Evolutionary conservation across 345 rosid species (phyloP), one percentile per base, ranked within the genome.

Genomic region (Raphanus sativus): DNA sequence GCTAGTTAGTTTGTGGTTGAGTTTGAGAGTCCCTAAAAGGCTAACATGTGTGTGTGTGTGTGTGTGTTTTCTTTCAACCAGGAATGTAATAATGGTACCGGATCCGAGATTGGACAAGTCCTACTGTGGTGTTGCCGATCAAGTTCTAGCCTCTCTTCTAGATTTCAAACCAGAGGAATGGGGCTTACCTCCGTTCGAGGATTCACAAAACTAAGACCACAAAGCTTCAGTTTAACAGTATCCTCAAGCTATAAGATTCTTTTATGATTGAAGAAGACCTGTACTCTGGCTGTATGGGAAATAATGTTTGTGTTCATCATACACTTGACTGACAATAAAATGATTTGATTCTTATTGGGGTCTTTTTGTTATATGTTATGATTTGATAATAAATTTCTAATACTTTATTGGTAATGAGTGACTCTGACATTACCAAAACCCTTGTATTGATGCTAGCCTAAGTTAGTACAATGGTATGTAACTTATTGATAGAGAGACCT

Each of bases 1-100:
- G 42, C 16, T 21, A 21, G 21, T 21, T 21, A 34, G n/a, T 15
- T 45, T 12, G 52, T 8, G 15, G 65, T 11, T 62, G 8, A 62
- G 29, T 16, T 77, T 67, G 33, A 9, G 55, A 30, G 16, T 6
- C 34, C 65, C 8, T 67, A 45, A 26, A 30, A 65, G 6, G 45
- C 65, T 75, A 65, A 66, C 12, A 2, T 24, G 10, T 24, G 52
- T 56, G 33, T 75, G 21, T 55, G 64, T 82, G 56, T 25, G 8
- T 59, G 75, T n/a, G n/a, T n/a, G n/a, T n/a, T n/a, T 21, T 21
- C 21, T 21, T 21, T 21, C 21, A 21, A 21, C 21, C 86, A 94
- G 97, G 98, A 82, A 77, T 56, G 95, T 77, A 6, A 87, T 88
- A 32, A 91, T 94, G 98, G 97, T 94, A 79, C 97, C 98, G 33